Conservation (phyloP, 2,329 filamentous ascomycete genomes). For the Phyllosticta ampelicida region DNA sequence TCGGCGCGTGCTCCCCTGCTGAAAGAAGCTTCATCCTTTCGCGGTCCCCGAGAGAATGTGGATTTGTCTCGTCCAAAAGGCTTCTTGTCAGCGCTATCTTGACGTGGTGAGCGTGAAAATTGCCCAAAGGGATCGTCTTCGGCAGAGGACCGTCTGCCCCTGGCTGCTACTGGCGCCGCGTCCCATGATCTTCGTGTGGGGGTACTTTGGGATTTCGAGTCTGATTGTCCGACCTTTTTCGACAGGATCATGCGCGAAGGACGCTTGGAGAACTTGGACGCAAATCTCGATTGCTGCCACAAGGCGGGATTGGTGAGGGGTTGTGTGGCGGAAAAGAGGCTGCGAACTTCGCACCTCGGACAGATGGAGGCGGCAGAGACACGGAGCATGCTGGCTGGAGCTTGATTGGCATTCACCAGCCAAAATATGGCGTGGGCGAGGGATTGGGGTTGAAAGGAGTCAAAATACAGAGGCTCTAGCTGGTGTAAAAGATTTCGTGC, state of each 20-base stretch:
- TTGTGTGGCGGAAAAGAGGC: constrained; percentile 15
- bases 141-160: not conserved
- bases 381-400: constrained; percentile 6
- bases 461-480: not conserved
- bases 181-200: not conserved
- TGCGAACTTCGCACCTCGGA: constrained; percentile 33
- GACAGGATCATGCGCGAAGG: constrained; percentile 45
- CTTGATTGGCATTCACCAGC: not conserved
- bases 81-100: not conserved
- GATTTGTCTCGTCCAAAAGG: not conserved
- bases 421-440: not conserved
- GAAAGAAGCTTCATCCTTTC: not conserved
- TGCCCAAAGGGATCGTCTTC: constrained; percentile 18
- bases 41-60: not conserved
- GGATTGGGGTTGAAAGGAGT: not conserved
- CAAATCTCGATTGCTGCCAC: constrained; percentile 31
- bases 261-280: constrained; percentile 27
- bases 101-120: not conserved
- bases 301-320: constrained; percentile 12
- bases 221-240: constrained; percentile 14
- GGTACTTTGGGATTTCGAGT: not conserved
- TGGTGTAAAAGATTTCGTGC: constrained; percentile 5
- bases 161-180: not conserved
- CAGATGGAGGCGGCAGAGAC: constrained; percentile 18
- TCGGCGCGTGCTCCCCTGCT: not conserved